Evolutionary conservation across 2,329 filamentous ascomycete genomes (phyloP).

Genomic region (Niveomyces coronatus): DNA sequence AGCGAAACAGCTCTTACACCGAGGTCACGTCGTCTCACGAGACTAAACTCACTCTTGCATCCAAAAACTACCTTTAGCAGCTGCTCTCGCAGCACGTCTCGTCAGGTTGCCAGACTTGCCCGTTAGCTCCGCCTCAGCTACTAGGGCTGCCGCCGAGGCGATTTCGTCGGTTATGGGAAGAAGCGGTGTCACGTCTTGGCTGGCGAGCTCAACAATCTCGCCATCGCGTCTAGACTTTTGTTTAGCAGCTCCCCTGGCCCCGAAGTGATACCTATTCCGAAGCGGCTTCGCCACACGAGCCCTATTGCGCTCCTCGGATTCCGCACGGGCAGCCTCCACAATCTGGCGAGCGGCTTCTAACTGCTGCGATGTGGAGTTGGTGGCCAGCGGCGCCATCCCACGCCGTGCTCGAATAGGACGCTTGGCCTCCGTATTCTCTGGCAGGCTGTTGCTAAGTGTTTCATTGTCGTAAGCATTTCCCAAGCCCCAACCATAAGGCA

Average conservation of each 20-base stretch:
- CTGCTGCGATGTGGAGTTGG: slow-evolving; percentile 1
- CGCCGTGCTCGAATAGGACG: too few relatives aligned
- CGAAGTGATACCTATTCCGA: slow-evolving; percentile 12
- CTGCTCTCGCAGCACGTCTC: not conserved
- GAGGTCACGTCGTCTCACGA: not conserved
- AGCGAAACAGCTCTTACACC: too few relatives aligned
- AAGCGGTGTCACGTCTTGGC: slow-evolving; percentile 5
- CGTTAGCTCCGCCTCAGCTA: slow-evolving; percentile 15
- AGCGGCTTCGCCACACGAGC: slow-evolving; percentile 13
- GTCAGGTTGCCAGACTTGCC: not conserved
- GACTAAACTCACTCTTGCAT: slow-evolving; percentile 12
- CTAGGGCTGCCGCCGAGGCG: slow-evolving; percentile 15
- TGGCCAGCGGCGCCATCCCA: slow-evolving; percentile 2
- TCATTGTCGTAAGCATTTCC: too few relatives aligned
- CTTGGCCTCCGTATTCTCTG: too few relatives aligned
- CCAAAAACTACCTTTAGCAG: slow-evolving; percentile 12
- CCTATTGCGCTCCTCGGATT: slow-evolving; percentile 12
- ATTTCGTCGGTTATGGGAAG: slow-evolving; percentile 16
- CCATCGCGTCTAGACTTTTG: not conserved
- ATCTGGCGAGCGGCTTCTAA: slow-evolving; percentile 12
- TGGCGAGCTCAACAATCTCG: not conserved
- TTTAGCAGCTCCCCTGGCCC: not conserved
- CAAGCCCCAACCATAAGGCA: too few relatives aligned
- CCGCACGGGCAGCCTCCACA: slow-evolving; percentile 12
- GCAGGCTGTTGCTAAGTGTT: not conserved